phyloP scores from a whole-genome alignment of 768 basidiomycete genomes.

The Pulveroboletus frians region DNA sequence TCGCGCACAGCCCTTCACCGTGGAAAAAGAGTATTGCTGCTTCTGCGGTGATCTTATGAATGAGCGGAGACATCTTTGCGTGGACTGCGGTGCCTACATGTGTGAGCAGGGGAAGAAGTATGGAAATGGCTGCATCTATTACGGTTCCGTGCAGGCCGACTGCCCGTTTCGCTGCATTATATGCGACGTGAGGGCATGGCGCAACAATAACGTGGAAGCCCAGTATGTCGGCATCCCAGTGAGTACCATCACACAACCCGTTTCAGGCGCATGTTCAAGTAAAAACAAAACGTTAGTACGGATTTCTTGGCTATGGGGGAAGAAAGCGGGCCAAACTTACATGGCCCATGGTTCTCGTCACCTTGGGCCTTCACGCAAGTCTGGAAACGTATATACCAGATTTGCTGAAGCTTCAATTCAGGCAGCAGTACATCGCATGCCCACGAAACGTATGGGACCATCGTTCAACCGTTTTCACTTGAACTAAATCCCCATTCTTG shows the following conservation, averaged over 20 bases:
- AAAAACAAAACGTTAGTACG: not conserved
- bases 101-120: not conserved
- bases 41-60: not conserved
- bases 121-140: not conserved
- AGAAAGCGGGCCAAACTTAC: not conserved
- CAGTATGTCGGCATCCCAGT: not conserved
- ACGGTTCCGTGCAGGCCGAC: not conserved
- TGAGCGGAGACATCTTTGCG: not conserved
- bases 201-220: fast-evolving
- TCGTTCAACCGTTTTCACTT: no score
- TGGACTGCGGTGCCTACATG: not conserved
- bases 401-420: not conserved
- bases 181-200: not conserved
- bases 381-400: not conserved
- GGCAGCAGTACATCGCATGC: not conserved
- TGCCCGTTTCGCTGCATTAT: not conserved
- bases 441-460: not conserved
- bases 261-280: not conserved
- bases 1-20: no score
- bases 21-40: not conserved
- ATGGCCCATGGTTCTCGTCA: not conserved
- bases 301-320: not conserved
- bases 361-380: not conserved
- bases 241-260: not conserved
- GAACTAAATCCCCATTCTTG: not conserved